Evolutionary conservation across 768 basidiomycete genomes (phyloP).

Genomic region (Suillus bovinus): DNA sequence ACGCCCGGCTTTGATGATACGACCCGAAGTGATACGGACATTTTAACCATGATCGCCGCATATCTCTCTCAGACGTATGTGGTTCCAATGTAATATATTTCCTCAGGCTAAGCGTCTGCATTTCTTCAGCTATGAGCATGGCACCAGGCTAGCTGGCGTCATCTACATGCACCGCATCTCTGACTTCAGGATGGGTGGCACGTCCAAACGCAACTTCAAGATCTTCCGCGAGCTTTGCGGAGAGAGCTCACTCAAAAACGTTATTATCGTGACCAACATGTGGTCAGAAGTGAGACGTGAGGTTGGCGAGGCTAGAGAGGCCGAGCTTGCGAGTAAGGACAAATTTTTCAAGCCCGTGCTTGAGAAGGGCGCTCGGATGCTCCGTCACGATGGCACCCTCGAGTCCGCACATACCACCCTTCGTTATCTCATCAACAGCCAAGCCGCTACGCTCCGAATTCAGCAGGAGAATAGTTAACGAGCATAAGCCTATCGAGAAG

Average conservation of each 20-base stretch:
- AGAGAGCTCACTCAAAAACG: conserved; percentile 46
- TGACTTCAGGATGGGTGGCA: conserved; percentile 51
- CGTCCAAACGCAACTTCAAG: conserved; percentile 50
- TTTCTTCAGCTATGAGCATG: conserved; percentile 32
- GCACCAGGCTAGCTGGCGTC: conserved; percentile 47
- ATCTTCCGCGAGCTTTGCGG: conserved; percentile 58
- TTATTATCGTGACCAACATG: conserved; percentile 56
- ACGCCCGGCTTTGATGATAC: conserved; percentile 59
- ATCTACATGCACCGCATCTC: conserved; percentile 58
- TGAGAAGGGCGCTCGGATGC: conserved; percentile 46
- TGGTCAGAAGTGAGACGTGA: conserved; percentile 45
- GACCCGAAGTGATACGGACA: conserved; percentile 41
- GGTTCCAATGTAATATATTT: too few relatives aligned
- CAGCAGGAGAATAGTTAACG: conserved; percentile 57
- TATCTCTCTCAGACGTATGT: conserved; percentile 16
- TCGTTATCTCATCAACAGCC: conserved; percentile 39
- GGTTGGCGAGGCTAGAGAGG: conserved; percentile 44
- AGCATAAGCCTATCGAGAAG: conserved; percentile 47
- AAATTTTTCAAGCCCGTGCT: conserved; percentile 55
- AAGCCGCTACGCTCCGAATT: conserved; percentile 48
- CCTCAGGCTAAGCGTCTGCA: not conserved
- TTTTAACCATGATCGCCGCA: conserved; percentile 44
- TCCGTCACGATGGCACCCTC: conserved; percentile 42
- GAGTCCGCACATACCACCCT: conserved; percentile 45
- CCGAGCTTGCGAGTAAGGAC: conserved; percentile 40